Percentiles rank a stretch among this genome's conserved stretches.
These are phyloP conservation scores for Coniochaeta sp. DNA, from an alignment of 2,329 filamentous ascomycete species.

Conservation along the genomic window DNA sequence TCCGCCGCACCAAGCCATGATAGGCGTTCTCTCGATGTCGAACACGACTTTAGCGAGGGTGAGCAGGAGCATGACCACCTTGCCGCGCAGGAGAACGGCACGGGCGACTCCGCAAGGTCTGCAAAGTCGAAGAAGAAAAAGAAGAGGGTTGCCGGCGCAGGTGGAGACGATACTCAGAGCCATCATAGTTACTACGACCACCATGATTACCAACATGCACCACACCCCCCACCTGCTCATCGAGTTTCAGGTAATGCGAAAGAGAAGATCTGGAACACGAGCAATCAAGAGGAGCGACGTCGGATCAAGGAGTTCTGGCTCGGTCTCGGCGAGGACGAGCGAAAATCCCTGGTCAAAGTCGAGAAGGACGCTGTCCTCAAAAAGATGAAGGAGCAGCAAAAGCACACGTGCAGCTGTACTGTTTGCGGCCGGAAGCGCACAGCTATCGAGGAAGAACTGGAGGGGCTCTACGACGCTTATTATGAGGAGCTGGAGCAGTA, in stretches of 20 bases:
- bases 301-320: conserved; percentile 99
- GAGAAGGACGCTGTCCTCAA: conserved; percentile 96
- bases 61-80: conserved; percentile 36
- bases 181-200: conserved; percentile 8
- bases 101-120: conserved; percentile 28
- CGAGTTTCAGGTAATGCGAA: conserved; percentile 46
- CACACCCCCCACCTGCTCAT: conserved; percentile 17
- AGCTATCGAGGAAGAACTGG: conserved; percentile 95
- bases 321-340: conserved; percentile 85
- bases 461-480: conserved; percentile 96
- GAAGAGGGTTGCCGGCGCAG: conserved; percentile 38
- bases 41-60: conserved; percentile 51
- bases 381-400: conserved; percentile 99
- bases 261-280: conserved; percentile 97
- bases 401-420: conserved; percentile 96
- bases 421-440: conserved; percentile 94
- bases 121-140: conserved; percentile 67
- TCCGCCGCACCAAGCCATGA: conserved; percentile 13
- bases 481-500: conserved; percentile 98
- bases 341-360: conserved; percentile 91
- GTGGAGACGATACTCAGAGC: conserved; percentile 10
- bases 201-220: conserved; percentile 20
- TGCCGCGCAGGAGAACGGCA: conserved; percentile 26
- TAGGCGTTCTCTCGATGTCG: conserved; percentile 39
- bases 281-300: conserved; percentile 87